These are phyloP conservation scores for Cryptococcus sp. DNA, from an alignment of 1,284 basidiomycete genomes.

Conservation along the genomic window DNA sequence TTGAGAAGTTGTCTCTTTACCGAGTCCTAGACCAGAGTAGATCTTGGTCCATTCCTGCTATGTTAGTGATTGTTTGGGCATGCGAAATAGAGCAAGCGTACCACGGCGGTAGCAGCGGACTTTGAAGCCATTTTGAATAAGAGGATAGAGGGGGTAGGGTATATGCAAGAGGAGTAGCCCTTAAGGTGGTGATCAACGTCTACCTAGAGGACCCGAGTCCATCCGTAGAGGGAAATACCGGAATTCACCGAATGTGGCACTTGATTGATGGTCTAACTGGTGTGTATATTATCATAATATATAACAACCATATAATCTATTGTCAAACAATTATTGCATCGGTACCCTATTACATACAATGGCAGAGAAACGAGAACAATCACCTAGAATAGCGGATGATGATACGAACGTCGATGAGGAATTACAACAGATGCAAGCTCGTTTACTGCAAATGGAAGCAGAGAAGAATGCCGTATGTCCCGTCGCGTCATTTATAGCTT, in stretches of 20 bases:
- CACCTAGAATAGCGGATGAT: conserved; percentile 34
- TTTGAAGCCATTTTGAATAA: conserved; percentile 66
- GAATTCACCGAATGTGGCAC: conserved; percentile 3
- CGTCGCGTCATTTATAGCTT: background rate
- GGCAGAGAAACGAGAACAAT: conserved; percentile 37
- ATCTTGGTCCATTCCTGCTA: conserved; percentile 84
- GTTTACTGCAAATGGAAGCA: conserved; percentile 81
- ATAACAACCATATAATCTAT: background rate
- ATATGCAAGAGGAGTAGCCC: no score
- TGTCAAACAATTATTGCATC: background rate
- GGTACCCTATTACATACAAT: conserved; percentile 14
- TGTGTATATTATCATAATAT: background rate
- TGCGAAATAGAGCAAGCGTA: conserved; percentile 38
- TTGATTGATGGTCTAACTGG: background rate
- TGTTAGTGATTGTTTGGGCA: conserved; percentile 5
- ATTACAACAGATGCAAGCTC: conserved; percentile 73
- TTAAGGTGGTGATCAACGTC: background rate
- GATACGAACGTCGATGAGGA: conserved; percentile 49
- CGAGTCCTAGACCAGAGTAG: conserved; percentile 82
- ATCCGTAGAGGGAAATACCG: background rate
- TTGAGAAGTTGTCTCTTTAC: conserved; percentile 84
- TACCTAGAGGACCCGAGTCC: background rate
- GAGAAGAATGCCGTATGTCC: conserved; percentile 62
- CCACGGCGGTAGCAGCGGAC: conserved; percentile 69
- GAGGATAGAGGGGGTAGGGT: background rate